A percentile compares a stretch with the other conserved stretches of the same genome.
Conservation (phyloP, 2,329 filamentous ascomycete species). For the Colletotrichum horii region DNA sequence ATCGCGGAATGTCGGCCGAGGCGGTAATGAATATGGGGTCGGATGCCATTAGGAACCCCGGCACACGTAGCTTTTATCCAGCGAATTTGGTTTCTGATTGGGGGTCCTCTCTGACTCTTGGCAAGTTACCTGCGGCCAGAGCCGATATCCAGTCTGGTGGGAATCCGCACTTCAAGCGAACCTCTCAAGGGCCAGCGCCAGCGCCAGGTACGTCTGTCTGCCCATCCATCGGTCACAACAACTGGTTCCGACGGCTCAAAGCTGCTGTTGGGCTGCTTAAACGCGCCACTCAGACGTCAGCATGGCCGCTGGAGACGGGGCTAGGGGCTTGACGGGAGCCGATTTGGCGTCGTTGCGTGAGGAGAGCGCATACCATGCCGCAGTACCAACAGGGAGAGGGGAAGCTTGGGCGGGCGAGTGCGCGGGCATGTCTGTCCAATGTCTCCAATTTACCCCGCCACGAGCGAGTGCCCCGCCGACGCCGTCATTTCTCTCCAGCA, state of each 20-base stretch:
- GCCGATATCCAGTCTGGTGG: not conserved
- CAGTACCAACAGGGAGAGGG: not conserved
- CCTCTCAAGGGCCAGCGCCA: not conserved
- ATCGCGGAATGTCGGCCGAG: conserved; percentile 13
- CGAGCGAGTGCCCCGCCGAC: conserved; percentile 4
- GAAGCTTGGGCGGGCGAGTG: not conserved
- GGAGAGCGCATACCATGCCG: not conserved
- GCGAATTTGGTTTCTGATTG: not conserved
- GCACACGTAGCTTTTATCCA: not conserved
- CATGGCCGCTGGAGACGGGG: not conserved
- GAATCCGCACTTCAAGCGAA: not conserved
- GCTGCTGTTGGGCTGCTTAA: not conserved
- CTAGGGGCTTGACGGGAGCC: not conserved
- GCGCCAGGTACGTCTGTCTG: not conserved
- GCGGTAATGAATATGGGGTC: not conserved
- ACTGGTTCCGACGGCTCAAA: not conserved
- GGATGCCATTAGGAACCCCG: not conserved
- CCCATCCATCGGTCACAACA: not conserved
- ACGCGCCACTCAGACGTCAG: conserved; percentile 6
- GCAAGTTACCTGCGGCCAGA: not conserved
- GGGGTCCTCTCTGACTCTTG: not conserved
- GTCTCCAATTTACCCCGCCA: conserved; percentile 23
- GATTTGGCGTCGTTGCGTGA: not conserved
- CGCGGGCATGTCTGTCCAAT: not conserved
- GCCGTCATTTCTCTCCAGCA: conserved; percentile 2